These are phyloP conservation scores for Cenococcum geophilum DNA, from an alignment of 495 filamentous ascomycete genomes.

Conservation along the genomic window DNA sequence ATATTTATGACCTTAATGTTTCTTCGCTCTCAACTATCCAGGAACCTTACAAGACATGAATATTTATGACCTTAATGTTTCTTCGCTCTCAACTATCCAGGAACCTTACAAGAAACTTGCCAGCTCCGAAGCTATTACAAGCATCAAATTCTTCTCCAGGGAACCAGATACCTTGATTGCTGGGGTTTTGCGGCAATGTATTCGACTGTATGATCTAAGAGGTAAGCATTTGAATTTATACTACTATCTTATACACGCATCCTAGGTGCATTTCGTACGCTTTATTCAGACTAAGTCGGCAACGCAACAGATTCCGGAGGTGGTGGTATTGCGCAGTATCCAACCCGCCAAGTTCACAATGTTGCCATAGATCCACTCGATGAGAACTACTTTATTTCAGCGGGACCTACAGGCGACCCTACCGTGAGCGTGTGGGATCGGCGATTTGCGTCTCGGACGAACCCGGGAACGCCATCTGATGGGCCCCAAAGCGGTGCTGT, in stretches of 20 bases:
- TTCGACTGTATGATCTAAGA: conserved; percentile 86
- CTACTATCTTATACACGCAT: neutral
- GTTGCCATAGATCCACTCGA: conserved; percentile 83
- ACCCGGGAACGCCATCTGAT: conserved; percentile 39
- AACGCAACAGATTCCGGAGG: conserved; percentile 21
- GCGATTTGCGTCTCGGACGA: conserved; percentile 54
- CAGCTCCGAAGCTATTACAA: conserved; percentile 79
- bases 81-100: conserved; percentile 40
- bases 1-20: conserved; percentile 86
- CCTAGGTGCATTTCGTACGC: too few species aligned
- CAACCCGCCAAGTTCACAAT: conserved; percentile 82
- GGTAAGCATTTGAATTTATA: conserved; percentile 45
- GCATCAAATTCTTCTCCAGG: conserved; percentile 83
- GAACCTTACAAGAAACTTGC: conserved; percentile 70
- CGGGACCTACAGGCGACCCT: conserved; percentile 60
- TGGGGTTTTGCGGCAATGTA: conserved; percentile 76
- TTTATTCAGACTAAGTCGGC: too few species aligned
- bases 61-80: conserved; percentile 83
- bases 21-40: conserved; percentile 41
- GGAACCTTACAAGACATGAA: conserved; percentile 62
- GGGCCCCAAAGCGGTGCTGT: conserved; percentile 46
- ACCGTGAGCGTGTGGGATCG: conserved; percentile 85
- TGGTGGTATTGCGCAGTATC: conserved; percentile 50
- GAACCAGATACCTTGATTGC: conserved; percentile 76
- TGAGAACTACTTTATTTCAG: conserved; percentile 90